These are phyloP conservation scores for Candida sp. DNA, from an alignment of 1,139 yeast genomes.

Conservation along the genomic window DNA sequence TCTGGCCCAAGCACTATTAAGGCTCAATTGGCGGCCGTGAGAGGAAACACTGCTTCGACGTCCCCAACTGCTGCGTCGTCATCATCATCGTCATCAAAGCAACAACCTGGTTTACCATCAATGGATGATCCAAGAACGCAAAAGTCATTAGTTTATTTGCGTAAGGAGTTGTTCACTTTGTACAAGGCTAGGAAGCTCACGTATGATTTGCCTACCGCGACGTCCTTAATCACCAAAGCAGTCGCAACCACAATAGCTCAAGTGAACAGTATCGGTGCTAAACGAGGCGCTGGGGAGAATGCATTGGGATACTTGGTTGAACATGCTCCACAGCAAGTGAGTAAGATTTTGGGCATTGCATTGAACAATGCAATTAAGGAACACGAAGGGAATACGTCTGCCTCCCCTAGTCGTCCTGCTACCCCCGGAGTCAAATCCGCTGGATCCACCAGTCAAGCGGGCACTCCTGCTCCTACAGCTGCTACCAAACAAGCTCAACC, in stretches of 20 bases:
- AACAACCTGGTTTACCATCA: slow-evolving; percentile 15
- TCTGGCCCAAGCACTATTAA: slow-evolving; percentile 31
- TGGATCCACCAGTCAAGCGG: neutral
- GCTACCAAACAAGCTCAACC: too few species aligned
- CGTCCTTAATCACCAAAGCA: slow-evolving; percentile 87
- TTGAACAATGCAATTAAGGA: slow-evolving; percentile 80
- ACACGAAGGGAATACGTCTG: slow-evolving; percentile 30
- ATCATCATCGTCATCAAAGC: neutral
- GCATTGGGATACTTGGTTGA: slow-evolving; percentile 83
- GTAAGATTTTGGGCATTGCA: slow-evolving; percentile 82
- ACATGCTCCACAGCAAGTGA: slow-evolving; percentile 86
- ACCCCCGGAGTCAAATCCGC: slow-evolving; percentile 25
- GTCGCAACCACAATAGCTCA: slow-evolving; percentile 93
- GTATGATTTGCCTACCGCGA: slow-evolving; percentile 73
- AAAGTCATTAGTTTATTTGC: slow-evolving; percentile 67
- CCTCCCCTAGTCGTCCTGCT: slow-evolving; percentile 28
- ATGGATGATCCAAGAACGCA: slow-evolving; percentile 56
- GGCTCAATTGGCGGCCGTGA: slow-evolving; percentile 58
- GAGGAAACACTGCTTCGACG: slow-evolving; percentile 31
- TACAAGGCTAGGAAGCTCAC: slow-evolving; percentile 71
- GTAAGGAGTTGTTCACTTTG: slow-evolving; percentile 69
- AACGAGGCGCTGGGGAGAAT: slow-evolving; percentile 81
- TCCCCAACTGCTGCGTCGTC: neutral
- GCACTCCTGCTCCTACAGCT: too few species aligned
- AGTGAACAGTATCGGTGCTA: slow-evolving; percentile 84